Percentiles rank a stretch among this genome's conserved stretches.
Evolutionary conservation across 2,329 filamentous ascomycete species (phyloP).

Genomic region (Colletotrichum tofieldiae): DNA sequence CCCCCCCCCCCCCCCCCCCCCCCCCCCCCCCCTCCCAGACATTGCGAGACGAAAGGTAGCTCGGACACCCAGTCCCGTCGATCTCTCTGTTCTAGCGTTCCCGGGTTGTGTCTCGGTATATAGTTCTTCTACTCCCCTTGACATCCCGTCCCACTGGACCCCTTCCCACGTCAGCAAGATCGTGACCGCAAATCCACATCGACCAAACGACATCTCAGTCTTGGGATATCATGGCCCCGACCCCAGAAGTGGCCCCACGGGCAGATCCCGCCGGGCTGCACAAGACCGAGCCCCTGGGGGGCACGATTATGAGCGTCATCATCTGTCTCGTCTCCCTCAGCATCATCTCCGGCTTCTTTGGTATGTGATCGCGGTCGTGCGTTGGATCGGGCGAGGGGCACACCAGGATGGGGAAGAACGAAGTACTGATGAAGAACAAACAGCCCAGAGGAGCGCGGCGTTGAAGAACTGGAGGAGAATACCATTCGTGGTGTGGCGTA

Average conservation of each 20-base stretch:
- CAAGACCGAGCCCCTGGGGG: constrained; percentile 51
- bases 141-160: not conserved
- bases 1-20: constrained; percentile 5
- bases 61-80: constrained; percentile 37
- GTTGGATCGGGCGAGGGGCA: not conserved
- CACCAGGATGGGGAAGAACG: not conserved
- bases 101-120: constrained; percentile 34
- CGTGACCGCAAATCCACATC: constrained; percentile 21
- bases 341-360: constrained; percentile 55
- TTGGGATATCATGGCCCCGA: constrained; percentile 38
- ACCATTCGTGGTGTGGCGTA: constrained; percentile 62
- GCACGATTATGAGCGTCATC: constrained; percentile 55
- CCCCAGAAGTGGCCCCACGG: constrained; percentile 7
- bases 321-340: constrained; percentile 54
- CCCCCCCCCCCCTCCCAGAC: constrained; percentile 26
- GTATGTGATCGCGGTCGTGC: constrained; percentile 46
- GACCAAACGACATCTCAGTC: constrained; percentile 6
- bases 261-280: constrained; percentile 29
- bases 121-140: constrained; percentile 34
- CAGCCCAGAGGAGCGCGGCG: constrained; percentile 56
- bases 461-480: constrained; percentile 59
- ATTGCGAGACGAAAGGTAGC: constrained; percentile 38
- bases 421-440: constrained; percentile 35
- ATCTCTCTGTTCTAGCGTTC: constrained; percentile 29
- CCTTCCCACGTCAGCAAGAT: constrained; percentile 26